A percentile compares a stretch with the other conserved stretches of the same genome.
These are phyloP conservation scores for Conticribra weissflogii DNA, from an alignment of 108 stramenopile genomes.

Conservation along the genomic window DNA sequence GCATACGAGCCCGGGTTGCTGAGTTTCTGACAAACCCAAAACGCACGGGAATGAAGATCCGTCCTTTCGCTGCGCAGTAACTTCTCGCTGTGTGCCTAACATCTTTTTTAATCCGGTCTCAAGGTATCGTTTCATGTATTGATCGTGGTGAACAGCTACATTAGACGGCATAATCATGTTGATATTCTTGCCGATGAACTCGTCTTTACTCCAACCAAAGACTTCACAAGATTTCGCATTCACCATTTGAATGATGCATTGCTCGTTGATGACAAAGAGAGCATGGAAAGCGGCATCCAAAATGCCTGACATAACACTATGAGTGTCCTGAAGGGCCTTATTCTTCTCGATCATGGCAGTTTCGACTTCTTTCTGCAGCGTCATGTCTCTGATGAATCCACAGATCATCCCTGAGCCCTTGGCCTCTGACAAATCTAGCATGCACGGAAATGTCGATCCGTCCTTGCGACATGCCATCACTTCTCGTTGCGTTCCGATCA, in stretches of 20 bases:
- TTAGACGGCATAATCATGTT: too few species aligned
- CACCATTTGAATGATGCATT: background rate
- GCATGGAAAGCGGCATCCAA: background rate
- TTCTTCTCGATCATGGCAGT: background rate
- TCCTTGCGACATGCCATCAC: background rate
- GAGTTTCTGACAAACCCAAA: conserved; percentile 28
- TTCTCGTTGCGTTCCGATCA: background rate
- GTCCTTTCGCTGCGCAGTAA: too few species aligned
- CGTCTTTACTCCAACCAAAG: background rate
- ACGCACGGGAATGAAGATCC: conserved; percentile 38
- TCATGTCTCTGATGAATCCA: background rate
- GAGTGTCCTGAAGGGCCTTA: background rate
- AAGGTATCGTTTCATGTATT: conserved; percentile 19
- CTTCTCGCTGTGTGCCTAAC: too few species aligned
- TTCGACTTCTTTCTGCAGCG: background rate
- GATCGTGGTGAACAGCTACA: conserved; percentile 17
- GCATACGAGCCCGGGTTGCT: conserved; percentile 33
- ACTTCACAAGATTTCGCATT: background rate
- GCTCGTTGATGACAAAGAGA: background rate
- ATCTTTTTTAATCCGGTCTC: too few species aligned
- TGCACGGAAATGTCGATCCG: background rate
- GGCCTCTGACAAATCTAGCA: background rate
- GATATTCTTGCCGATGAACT: too few species aligned
- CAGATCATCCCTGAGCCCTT: background rate
- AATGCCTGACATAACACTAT: background rate